These are phyloP conservation scores for Aegilops bicornis DNA, from an alignment of 176 grass and related monocot species.

Conservation along the genomic window DNA sequence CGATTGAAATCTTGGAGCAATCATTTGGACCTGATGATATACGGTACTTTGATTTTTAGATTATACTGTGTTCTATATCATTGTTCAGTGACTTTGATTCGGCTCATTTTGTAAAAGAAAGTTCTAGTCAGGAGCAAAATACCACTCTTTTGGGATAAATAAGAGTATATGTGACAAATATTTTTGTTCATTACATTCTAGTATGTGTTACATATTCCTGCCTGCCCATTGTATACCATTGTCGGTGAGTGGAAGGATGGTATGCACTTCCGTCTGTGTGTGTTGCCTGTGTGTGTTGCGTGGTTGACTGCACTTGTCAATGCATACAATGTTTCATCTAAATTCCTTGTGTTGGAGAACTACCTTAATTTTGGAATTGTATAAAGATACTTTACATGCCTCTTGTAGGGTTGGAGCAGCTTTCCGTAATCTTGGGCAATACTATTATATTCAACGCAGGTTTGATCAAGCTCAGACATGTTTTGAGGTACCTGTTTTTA, in stretches of 20 bases:
- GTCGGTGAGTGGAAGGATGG: background rate
- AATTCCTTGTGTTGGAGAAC: background rate
- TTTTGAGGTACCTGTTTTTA: conserved; percentile 65
- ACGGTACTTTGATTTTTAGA: conserved; percentile 43
- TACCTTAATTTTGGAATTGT: background rate
- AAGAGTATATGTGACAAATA: background rate
- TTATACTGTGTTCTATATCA: background rate
- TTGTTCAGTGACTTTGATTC: background rate
- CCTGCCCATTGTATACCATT: background rate
- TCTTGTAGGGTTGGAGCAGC: conserved; percentile 70
- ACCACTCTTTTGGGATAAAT: background rate
- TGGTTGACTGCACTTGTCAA: conserved; percentile 13
- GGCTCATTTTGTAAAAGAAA: conserved; percentile 20
- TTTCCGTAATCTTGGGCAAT: conserved; percentile 76
- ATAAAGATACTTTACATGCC: conserved; percentile 13
- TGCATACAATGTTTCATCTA: background rate
- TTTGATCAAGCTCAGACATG: conserved; percentile 71
- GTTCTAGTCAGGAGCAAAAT: background rate
- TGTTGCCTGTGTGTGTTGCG: no score
- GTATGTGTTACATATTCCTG: background rate
- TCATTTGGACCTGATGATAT: conserved; percentile 80
- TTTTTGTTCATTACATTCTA: background rate
- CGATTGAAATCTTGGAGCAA: conserved; percentile 84
- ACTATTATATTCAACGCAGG: conserved; percentile 67
- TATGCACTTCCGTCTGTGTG: background rate